Percentiles rank a stretch among this genome's conserved stretches.
Evolutionary conservation across 1,139 yeast genomes (phyloP).

Genomic region (Candida tetrigidarum): DNA sequence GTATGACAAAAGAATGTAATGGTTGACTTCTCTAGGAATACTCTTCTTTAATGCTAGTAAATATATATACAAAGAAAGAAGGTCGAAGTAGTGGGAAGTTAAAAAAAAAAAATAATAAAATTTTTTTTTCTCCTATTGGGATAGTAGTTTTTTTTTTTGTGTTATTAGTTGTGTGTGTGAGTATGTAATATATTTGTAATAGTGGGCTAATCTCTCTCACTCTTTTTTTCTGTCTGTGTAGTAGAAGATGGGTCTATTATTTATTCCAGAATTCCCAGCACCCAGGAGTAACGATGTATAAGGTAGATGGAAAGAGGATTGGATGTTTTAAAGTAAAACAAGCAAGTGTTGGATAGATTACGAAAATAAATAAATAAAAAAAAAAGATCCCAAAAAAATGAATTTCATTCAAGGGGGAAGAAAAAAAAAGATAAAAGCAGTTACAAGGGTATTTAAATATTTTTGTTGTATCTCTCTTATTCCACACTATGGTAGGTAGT

Average conservation of each 20-base stretch:
- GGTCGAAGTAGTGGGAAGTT: too few relatives aligned
- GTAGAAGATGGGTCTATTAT: neutral
- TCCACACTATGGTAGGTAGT: too few relatives aligned
- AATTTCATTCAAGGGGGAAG: neutral
- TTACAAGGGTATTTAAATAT: constrained; percentile 6
- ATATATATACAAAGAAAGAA: too few relatives aligned
- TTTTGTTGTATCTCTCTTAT: too few relatives aligned
- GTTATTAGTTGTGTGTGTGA: neutral
- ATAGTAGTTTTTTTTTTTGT: too few relatives aligned
- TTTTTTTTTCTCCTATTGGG: too few relatives aligned
- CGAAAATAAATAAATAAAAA: neutral
- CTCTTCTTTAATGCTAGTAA: too few relatives aligned
- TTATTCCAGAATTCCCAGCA: constrained; percentile 2
- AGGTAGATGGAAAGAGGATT: constrained; percentile 1
- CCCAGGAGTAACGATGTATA: neutral
- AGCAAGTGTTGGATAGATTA: neutral
- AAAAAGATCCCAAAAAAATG: neutral
- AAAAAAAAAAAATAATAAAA: too few relatives aligned
- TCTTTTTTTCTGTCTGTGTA: neutral
- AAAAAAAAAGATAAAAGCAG: neutral
- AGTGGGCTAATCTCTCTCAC: neutral
- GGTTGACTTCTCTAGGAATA: too few relatives aligned
- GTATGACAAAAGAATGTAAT: too few relatives aligned
- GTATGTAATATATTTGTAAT: constrained; percentile 5
- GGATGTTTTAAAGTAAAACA: neutral